Evolutionary conservation across 2,329 filamentous ascomycete genomes (phyloP).

Genomic region (Colletotrichum melonis): DNA sequence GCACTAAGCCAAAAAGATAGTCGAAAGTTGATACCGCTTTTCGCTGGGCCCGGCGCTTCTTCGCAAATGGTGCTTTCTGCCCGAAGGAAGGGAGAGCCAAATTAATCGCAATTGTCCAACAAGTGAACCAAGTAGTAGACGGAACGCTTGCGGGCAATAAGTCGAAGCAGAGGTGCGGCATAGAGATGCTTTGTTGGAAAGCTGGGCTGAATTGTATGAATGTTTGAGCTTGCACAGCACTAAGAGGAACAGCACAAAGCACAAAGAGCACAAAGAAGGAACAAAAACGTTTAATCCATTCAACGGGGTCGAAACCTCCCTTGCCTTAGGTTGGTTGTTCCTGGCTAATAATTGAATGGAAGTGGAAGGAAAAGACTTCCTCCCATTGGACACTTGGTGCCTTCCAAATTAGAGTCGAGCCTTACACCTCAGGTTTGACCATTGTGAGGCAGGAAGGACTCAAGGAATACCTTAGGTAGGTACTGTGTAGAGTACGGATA

Average conservation of each 20-base stretch:
- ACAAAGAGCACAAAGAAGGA: not conserved
- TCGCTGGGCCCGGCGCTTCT: not conserved
- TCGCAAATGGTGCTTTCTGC: not conserved
- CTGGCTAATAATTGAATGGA: not conserved
- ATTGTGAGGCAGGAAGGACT: not conserved
- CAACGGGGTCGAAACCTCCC: constrained; percentile 1
- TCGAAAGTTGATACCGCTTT: not conserved
- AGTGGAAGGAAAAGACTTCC: not conserved
- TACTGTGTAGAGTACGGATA: not conserved
- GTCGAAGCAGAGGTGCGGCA: not conserved
- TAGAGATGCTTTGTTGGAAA: not conserved
- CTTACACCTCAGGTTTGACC: not conserved
- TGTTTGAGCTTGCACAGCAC: constrained; percentile 2
- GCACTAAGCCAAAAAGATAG: not conserved
- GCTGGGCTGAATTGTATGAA: not conserved
- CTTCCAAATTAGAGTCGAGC: not conserved
- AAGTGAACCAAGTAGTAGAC: not conserved
- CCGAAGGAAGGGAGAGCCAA: not conserved
- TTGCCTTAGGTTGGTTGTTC: not conserved
- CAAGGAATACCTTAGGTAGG: not conserved
- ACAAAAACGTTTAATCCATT: not conserved
- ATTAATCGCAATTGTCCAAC: not conserved
- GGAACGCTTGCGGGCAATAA: not conserved
- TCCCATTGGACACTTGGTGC: not conserved
- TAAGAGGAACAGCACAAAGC: not conserved